Conservation (phyloP, 306 rosid species). For the Quercus glauca region DNA sequence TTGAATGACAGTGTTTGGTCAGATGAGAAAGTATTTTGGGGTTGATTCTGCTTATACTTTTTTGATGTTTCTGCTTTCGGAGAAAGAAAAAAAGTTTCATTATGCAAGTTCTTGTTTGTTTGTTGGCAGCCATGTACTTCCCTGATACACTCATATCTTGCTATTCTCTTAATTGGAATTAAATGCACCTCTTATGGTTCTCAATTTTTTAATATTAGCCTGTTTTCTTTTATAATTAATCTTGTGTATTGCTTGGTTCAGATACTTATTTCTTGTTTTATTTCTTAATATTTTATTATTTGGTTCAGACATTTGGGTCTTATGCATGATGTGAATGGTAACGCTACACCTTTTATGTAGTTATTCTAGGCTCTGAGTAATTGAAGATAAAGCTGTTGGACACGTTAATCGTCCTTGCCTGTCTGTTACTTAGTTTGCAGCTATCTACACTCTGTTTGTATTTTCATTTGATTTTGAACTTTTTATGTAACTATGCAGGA, state of each 20-base stretch:
- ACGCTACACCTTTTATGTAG: no score
- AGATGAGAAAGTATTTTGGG: not conserved
- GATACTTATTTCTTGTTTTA: no score
- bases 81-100: not conserved
- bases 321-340: no score
- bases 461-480: not conserved
- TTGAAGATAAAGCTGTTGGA: not conserved
- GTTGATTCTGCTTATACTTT: not conserved
- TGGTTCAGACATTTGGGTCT: no score
- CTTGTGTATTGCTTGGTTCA: not conserved
- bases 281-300: no score
- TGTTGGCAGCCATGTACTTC: not conserved
- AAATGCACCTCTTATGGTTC: not conserved
- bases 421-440: slow-evolving; percentile 5
- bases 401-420: not conserved
- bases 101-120: not conserved
- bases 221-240: not conserved
- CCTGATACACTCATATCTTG: not conserved
- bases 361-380: no score
- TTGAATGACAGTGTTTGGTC: not conserved
- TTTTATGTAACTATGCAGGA: slow-evolving; percentile 49
- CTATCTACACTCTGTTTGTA: not conserved
- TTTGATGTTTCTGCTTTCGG: not conserved
- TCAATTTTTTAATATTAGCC: not conserved
- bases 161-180: not conserved